Evolutionary conservation across 345 rosid genomes (phyloP).

Genomic region (Alliaria petiolata): DNA sequence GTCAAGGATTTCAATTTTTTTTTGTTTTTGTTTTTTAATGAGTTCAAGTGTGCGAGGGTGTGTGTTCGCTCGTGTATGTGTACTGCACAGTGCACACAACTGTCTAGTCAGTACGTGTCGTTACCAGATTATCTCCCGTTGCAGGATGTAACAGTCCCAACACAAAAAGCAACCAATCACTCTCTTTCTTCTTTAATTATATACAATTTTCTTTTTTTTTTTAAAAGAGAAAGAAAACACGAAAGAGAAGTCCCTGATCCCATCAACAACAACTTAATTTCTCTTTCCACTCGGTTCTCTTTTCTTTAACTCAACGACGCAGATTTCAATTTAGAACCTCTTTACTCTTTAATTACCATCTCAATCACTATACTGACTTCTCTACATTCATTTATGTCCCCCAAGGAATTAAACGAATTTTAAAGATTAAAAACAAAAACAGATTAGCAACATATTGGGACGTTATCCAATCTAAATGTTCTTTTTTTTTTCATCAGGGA

Average conservation of each 20-base stretch:
- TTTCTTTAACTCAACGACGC: not conserved
- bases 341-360: not conserved
- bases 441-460: too few species aligned
- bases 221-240: too few species aligned
- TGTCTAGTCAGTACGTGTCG: conserved; percentile 31
- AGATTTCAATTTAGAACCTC: not conserved
- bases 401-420: not conserved
- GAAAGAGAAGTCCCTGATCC: not conserved
- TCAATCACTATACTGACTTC: not conserved
- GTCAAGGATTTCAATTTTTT: not conserved
- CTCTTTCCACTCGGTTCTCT: not conserved
- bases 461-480: too few species aligned
- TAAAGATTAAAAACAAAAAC: too few species aligned
- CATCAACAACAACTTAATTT: conserved; percentile 7
- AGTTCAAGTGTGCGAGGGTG: not conserved
- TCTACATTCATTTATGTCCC: not conserved
- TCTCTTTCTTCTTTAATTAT: too few species aligned
- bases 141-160: conserved; percentile 24
- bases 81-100: conserved; percentile 23
- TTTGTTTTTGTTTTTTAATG: too few species aligned
- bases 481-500: too few species aligned
- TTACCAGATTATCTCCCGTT: conserved; percentile 6
- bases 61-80: conserved; percentile 7
- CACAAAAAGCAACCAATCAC: conserved; percentile 20
- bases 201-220: too few species aligned